Base-by-base conservation (phyloP, 2,329 filamentous ascomycete species). In the Trichophyton mentagrophytes region DNA sequence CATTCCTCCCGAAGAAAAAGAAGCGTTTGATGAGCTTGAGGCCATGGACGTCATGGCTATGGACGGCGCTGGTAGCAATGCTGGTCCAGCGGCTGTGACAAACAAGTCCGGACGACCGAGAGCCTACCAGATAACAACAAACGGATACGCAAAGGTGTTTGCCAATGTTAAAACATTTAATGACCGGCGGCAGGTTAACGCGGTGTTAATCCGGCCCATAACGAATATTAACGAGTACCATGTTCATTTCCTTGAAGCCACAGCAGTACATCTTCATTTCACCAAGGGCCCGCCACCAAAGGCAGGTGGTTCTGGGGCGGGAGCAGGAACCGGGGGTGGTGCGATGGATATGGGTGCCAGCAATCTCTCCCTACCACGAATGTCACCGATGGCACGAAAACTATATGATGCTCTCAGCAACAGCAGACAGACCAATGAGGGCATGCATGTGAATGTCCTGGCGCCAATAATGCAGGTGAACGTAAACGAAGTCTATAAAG, bases 161-260 rank as follows among this genome's bases (percentile, higher is more conserved):
- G 93, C 93, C 63, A 85, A 86, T 60, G 79, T 97, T 69, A 93
- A 90, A 76, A 82, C 80, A 60, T 95, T 95, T 77, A 86, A 87
- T 72, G 87, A 87, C 74, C 93, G 91, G 78, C 82, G 86, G 64
- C 87, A 90, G 73, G 81, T 99, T 60, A 85, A 82, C 64, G 87
- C 90, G 47, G 86, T 91, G 73, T 83, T 88, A 68, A 85, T 99
- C 65, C 86, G 90, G 60, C 85, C 88, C 3, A 78, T 97, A 60
- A 78, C 81, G 60, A 88, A 96, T 73, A 87, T 87, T 77, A 96
- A 99, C 77, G 93, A 99, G 79, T 82, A 97, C 72, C 87, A 87
- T 71, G 95, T 90, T 72, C 93, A 97, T 75, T 76, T 96, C 65
- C 84, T 99, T 59, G 92, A 99, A 77, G 87, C 90, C 27, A 89